phyloP scores from a whole-genome alignment of 768 basidiomycete genomes.

The Mrakia blollopis region DNA sequence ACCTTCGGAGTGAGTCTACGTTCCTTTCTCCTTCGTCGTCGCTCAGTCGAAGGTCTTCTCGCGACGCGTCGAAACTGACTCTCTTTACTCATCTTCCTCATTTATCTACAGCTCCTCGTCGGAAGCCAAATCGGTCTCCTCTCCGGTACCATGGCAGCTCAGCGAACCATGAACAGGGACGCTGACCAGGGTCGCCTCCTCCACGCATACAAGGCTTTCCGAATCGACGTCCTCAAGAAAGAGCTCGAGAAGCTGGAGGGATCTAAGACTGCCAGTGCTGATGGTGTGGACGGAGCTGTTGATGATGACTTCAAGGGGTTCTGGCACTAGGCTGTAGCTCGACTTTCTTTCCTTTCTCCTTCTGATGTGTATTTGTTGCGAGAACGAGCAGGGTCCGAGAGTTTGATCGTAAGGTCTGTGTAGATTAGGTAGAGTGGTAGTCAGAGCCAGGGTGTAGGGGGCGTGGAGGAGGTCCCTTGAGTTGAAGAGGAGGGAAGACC shows the following conservation, averaged over 20 bases:
- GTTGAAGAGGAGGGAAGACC: no score
- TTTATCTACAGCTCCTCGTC: not conserved
- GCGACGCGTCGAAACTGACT: not conserved
- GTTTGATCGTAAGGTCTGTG: no score
- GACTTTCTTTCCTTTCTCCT: no score
- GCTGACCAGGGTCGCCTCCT: not conserved
- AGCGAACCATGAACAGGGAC: not conserved
- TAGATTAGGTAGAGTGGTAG: no score
- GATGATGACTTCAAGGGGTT: not conserved
- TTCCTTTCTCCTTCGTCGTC: not conserved
- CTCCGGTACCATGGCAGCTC: not conserved
- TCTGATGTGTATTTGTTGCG: no score
- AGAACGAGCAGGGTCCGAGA: no score
- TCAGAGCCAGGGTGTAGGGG: no score
- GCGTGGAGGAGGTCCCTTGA: no score
- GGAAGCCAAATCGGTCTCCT: slow-evolving; percentile 12
- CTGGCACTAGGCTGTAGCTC: not conserved
- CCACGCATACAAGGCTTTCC: not conserved
- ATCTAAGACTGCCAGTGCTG: not conserved
- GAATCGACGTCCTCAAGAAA: slow-evolving; percentile 13
- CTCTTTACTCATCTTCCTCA: not conserved
- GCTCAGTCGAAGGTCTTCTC: not conserved
- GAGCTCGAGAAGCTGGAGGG: not conserved
- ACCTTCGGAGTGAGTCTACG: not conserved
- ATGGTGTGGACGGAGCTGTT: not conserved